Conservation (phyloP, 1,284 basidiomycete genomes). For the Pseudozyma sp. region DNA sequence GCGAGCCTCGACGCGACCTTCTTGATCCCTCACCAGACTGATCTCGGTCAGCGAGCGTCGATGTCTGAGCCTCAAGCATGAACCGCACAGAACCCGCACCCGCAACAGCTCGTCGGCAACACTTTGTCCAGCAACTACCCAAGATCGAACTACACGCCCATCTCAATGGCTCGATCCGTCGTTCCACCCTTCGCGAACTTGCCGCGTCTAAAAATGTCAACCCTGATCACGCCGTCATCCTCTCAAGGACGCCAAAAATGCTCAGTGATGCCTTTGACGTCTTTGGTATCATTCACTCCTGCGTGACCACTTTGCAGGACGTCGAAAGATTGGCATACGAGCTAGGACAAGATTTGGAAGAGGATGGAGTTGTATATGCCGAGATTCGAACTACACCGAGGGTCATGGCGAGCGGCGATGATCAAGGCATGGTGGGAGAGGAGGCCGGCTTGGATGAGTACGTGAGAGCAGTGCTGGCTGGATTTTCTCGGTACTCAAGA, state of each 20-base stretch:
- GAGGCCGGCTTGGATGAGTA: constrained; percentile 7
- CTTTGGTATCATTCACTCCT: constrained; percentile 41
- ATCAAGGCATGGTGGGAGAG: not conserved
- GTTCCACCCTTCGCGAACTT: constrained; percentile 30
- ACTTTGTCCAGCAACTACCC: constrained; percentile 19
- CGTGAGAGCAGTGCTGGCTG: constrained; percentile 20
- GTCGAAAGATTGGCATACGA: constrained; percentile 37
- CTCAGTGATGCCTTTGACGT: constrained; percentile 45
- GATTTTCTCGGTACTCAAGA: constrained; percentile 9
- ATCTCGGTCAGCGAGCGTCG: not conserved
- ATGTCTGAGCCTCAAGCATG: not conserved
- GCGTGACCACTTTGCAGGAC: constrained; percentile 23
- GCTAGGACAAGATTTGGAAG: constrained; percentile 31
- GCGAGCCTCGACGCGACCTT: not conserved
- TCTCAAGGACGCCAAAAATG: constrained; percentile 17
- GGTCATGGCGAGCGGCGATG: not conserved
- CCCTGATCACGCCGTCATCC: constrained; percentile 14
- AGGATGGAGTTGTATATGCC: constrained; percentile 49
- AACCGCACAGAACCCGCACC: not conserved
- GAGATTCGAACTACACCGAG: constrained; percentile 52
- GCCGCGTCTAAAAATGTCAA: constrained; percentile 17
- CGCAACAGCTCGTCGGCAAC: not conserved
- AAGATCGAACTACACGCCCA: constrained; percentile 56
- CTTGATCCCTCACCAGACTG: not conserved
- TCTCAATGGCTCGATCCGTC: constrained; percentile 51